phyloP scores from a whole-genome alignment of 1,284 basidiomycete genomes.

The Cutaneotrichosporon cavernicola region DNA sequence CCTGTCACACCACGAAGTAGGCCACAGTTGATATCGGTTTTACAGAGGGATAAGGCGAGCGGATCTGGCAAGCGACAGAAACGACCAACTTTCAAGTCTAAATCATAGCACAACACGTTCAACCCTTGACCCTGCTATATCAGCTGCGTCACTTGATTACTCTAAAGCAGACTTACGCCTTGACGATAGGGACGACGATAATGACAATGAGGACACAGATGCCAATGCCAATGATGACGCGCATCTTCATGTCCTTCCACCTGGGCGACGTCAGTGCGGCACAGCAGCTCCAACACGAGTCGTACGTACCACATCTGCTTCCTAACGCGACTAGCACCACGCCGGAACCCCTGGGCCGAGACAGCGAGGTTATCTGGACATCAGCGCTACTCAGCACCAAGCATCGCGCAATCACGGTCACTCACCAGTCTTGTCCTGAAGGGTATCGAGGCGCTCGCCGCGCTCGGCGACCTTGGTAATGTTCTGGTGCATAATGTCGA shows the following conservation, averaged over 20 bases:
- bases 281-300: neutral
- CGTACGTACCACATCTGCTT: constrained; percentile 77
- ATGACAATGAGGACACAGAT: constrained; percentile 87
- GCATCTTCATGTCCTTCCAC: constrained; percentile 98
- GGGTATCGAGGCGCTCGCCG: constrained; percentile 86
- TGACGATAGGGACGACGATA: constrained; percentile 88
- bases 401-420: constrained; percentile 24
- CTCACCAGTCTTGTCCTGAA: constrained; percentile 97
- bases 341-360: constrained; percentile 97
- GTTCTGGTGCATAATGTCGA: constrained; percentile 96
- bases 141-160: neutral
- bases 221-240: constrained; percentile 77
- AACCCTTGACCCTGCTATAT: constrained; percentile 17
- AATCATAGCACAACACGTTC: constrained; percentile 10
- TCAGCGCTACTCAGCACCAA: neutral
- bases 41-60: neutral
- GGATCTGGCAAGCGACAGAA: neutral
- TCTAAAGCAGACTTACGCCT: constrained; percentile 56
- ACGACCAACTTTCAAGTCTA: constrained; percentile 8
- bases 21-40: constrained; percentile 8
- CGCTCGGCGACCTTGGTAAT: constrained; percentile 87
- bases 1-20: neutral
- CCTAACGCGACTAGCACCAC: constrained; percentile 93
- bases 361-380: constrained; percentile 86
- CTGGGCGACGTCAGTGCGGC: constrained; percentile 52